A percentile compares a stretch with the other conserved stretches of the same genome.
phyloP scores from a whole-genome alignment of 2,329 filamentous ascomycete species.

The Aspergillus carbonarius region DNA sequence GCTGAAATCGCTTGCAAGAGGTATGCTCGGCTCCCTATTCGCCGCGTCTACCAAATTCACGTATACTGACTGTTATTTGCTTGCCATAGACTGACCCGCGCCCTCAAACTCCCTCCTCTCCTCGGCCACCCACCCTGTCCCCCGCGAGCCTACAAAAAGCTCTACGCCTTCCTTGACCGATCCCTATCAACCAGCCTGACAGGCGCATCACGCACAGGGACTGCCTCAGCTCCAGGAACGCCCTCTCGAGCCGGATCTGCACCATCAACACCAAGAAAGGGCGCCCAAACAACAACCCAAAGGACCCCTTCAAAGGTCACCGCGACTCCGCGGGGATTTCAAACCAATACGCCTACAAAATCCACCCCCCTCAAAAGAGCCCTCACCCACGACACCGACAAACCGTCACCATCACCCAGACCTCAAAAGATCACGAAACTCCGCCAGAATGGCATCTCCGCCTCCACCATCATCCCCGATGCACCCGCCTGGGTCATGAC shows the following conservation, averaged over 20 bases:
- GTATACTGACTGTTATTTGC: neutral
- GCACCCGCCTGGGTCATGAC: constrained; percentile 68
- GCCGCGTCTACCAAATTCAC: neutral
- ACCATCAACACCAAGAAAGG: constrained; percentile 42
- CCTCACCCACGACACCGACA: constrained; percentile 29
- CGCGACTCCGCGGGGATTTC: constrained; percentile 30
- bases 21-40: constrained; percentile 42
- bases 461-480: constrained; percentile 36
- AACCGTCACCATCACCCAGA: constrained; percentile 22
- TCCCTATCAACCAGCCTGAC: constrained; percentile 53
- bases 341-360: constrained; percentile 45
- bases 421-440: constrained; percentile 17
- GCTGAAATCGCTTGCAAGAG: constrained; percentile 87
- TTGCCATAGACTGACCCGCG: constrained; percentile 66
- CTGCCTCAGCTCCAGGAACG: constrained; percentile 31
- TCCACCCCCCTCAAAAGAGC: constrained; percentile 35
- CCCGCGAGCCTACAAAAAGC: constrained; percentile 76
- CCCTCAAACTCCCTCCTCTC: constrained; percentile 73
- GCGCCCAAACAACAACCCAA: constrained; percentile 8
- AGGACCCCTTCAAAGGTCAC: constrained; percentile 31
- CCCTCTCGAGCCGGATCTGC: constrained; percentile 28
- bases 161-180: constrained; percentile 77
- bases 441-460: constrained; percentile 21
- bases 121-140: constrained; percentile 74
- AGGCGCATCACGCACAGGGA: constrained; percentile 37